A percentile compares a stretch with the other conserved stretches of the same genome.
Evolutionary conservation across 1,284 basidiomycete genomes (phyloP).

Genomic region (Microbotryum lychnidis-dioicae): DNA sequence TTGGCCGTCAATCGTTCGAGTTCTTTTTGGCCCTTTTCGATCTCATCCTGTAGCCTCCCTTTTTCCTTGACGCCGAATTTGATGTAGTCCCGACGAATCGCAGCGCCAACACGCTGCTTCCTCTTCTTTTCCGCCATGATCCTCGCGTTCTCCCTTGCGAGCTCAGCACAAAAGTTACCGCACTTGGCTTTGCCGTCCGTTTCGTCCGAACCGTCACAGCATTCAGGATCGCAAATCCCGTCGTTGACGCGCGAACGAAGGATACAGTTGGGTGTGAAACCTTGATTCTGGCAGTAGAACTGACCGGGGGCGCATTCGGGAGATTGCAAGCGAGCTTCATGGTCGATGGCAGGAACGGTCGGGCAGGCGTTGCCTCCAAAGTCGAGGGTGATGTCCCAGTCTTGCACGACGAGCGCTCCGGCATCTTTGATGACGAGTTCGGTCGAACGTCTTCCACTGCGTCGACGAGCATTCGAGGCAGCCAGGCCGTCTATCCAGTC

Average conservation of each 20-base stretch:
- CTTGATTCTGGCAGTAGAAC: slow-evolving; percentile 84
- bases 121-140: slow-evolving; percentile 61
- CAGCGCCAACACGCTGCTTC: slow-evolving; percentile 64
- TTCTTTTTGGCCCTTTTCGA: slow-evolving; percentile 44
- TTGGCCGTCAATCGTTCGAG: slow-evolving; percentile 46
- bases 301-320: slow-evolving; percentile 27
- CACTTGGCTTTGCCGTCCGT: slow-evolving; percentile 58
- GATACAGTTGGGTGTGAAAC: slow-evolving; percentile 74
- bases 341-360: slow-evolving; percentile 12
- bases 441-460: slow-evolving; percentile 12
- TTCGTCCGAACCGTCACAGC: slow-evolving; percentile 98
- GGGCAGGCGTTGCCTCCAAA: slow-evolving; percentile 16
- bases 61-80: slow-evolving; percentile 78
- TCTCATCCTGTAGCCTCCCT: slow-evolving; percentile 59
- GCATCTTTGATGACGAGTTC: slow-evolving; percentile 29
- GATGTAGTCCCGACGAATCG: slow-evolving; percentile 83
- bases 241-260: slow-evolving; percentile 82
- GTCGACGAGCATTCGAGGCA: slow-evolving; percentile 24
- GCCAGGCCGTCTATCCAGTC: slow-evolving; percentile 33
- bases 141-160: slow-evolving; percentile 62
- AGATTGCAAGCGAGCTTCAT: slow-evolving; percentile 24
- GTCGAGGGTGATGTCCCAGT: slow-evolving; percentile 31
- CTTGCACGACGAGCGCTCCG: slow-evolving; percentile 19
- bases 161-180: slow-evolving; percentile 64
- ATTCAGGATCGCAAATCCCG: slow-evolving; percentile 86